Percentiles rank a stretch among this genome's conserved stretches.
These are phyloP conservation scores for Marsdenia floribunda DNA, from an alignment of 257 asterid genomes.

Conservation along the genomic window DNA sequence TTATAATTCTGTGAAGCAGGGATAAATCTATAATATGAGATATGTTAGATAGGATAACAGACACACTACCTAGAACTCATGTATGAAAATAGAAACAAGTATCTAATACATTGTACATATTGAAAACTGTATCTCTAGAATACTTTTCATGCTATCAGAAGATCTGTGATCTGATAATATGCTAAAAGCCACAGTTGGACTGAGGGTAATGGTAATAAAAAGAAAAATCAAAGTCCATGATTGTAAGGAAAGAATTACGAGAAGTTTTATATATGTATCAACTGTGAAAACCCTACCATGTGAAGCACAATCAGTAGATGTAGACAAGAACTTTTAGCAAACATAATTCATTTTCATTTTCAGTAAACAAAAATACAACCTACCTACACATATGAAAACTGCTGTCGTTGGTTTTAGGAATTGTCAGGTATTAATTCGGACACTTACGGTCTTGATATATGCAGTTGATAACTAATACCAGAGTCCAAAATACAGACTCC, in stretches of 20 bases:
- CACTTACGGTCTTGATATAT: background rate
- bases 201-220: background rate
- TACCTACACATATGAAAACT: background rate
- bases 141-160: background rate
- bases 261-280: background rate
- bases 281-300: background rate
- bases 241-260: background rate
- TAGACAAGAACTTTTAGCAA: background rate
- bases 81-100: slow-evolving; percentile 8
- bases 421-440: background rate
- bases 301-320: background rate
- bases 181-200: background rate
- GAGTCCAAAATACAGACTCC: background rate
- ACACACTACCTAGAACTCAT: slow-evolving; percentile 5
- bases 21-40: slow-evolving; percentile 78
- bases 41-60: slow-evolving; percentile 45
- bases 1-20: slow-evolving; percentile 92
- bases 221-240: background rate
- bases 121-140: background rate
- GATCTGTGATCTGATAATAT: background rate
- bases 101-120: background rate
- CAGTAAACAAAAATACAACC: background rate
- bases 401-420: background rate
- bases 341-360: background rate
- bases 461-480: background rate